Percentiles rank a stretch among this genome's conserved stretches.
These are phyloP conservation scores for Picea engelmannii DNA, from an alignment of 83 land plant species.

Conservation along the genomic window DNA sequence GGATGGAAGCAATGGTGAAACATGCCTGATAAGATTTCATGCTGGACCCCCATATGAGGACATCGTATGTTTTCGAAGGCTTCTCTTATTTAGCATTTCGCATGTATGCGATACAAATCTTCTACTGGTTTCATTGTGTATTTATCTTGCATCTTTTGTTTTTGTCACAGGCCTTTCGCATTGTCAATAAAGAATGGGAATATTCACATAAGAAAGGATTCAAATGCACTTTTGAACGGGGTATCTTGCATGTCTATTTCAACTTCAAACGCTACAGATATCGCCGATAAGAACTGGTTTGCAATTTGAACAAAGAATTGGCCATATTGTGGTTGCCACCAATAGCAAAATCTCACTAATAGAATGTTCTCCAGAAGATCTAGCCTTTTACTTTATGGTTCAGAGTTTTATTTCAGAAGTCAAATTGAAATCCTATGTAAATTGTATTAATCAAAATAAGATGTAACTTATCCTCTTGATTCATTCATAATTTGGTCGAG, in stretches of 20 bases:
- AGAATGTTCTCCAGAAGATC: too few relatives aligned
- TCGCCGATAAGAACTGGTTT: constrained; percentile 42
- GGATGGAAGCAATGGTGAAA: constrained; percentile 92
- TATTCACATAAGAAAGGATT: constrained; percentile 99
- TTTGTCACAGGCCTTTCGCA: constrained; percentile 78
- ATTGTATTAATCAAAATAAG: too few relatives aligned
- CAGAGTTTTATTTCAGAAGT: too few relatives aligned
- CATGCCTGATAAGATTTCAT: constrained; percentile 94
- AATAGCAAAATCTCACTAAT: too few relatives aligned
- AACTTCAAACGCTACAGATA: constrained; percentile 90
- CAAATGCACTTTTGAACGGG: constrained; percentile 96
- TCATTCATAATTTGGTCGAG: too few relatives aligned
- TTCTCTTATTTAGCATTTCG: constrained; percentile 1
- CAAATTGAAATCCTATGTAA: too few relatives aligned
- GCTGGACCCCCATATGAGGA: constrained; percentile 99
- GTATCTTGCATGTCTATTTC: constrained; percentile 89
- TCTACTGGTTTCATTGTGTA: not conserved
- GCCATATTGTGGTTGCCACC: too few relatives aligned
- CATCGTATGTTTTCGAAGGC: constrained; percentile 60
- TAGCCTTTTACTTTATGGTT: too few relatives aligned
- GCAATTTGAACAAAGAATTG: too few relatives aligned
- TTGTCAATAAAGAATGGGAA: constrained; percentile 99
- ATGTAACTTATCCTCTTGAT: too few relatives aligned
- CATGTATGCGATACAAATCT: not conserved
- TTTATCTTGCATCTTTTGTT: not conserved